Base-by-base conservation (phyloP, 1,284 basidiomycete species). In the Mycosarcoma maydis region DNA sequence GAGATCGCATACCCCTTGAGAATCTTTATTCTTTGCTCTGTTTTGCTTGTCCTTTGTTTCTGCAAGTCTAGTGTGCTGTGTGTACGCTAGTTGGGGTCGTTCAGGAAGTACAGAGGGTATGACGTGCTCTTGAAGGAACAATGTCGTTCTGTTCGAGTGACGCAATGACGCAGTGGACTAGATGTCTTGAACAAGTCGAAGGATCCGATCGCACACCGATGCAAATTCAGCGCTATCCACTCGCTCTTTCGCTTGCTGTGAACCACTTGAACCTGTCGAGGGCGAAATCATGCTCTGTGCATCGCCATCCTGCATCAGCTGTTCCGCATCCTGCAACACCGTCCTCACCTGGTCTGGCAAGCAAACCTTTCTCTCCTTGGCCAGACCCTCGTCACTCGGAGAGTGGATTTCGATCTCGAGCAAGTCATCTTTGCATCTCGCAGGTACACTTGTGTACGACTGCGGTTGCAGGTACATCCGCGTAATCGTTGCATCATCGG, bases 401-500 rank as follows among this genome's bases (percentile, higher is more conserved):
- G 37, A 43, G 11, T 53, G 50, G 9, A 68, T 54, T 10, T 61
- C 54, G 17, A 68, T 57, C 43, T 61, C 54, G 6, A 68, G 39
- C 38, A 68, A 39, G 9, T 68, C 58, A n/a, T 61, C 58, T 19
- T 36, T 49, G 34, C 43, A 32, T 20, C 26, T 39, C 13, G 65
- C 65, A 1, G 65, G 65, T 0, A 58, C 37, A 1, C 52, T 39
- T 2, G 62, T 46, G 32, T 61, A 55, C 10, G 68, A 44, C 1
- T 44, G 34, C 0, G 68, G 62, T 14, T 71, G 68, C 9, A 71
- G 46, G 10, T 49, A 65, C 30, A 71, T 47, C 24, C 47, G 41
- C 14, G 42, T 30, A 3, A 48, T 5, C 27, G 23, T 1, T 34
- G 16, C 6, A 14, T 10, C 2, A 26, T 56, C 53, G 13, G 48